These are phyloP conservation scores for Reutealis trisperma DNA, from an alignment of 345 rosid genomes.

Conservation along the genomic window DNA sequence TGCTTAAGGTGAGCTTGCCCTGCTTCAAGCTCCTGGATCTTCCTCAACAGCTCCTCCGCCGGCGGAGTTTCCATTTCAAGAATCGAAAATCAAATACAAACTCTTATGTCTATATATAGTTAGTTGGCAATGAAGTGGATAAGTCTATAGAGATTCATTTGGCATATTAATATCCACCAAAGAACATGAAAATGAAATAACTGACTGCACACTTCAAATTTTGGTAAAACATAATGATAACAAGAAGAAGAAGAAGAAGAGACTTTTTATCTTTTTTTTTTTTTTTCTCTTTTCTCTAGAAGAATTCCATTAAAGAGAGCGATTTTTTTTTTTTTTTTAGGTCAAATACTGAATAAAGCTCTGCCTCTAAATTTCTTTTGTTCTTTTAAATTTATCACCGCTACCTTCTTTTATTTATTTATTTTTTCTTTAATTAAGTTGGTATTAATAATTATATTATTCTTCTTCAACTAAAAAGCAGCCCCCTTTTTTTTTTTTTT, in stretches of 20 bases:
- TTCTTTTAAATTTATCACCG: not conserved
- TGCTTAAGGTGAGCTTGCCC: constrained; percentile 79
- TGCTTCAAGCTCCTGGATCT: constrained; percentile 85
- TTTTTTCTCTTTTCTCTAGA: not conserved
- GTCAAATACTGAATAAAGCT: not conserved
- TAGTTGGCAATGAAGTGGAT: not conserved
- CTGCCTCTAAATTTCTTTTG: not conserved
- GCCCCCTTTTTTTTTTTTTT: not conserved
- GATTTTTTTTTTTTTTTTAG: not conserved
- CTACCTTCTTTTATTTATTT: not conserved
- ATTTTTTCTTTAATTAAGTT: not conserved
- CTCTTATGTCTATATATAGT: not conserved
- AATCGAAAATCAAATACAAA: constrained; percentile 6
- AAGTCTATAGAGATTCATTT: constrained; percentile 1
- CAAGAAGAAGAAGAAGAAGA: too few relatives aligned
- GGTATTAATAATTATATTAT: not conserved
- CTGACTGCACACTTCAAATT: not conserved
- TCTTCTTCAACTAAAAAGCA: too few relatives aligned
- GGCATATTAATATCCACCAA: not conserved
- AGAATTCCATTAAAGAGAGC: not conserved
- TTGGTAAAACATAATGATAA: too few relatives aligned
- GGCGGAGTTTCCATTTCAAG: constrained; percentile 63
- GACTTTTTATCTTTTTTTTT: not conserved
- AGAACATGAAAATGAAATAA: not conserved
- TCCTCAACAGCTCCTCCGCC: constrained; percentile 71